Percentiles rank a stretch among this genome's conserved stretches.
Conservation (phyloP, 2,329 filamentous ascomycete genomes). For the Macrophomina tecta region DNA sequence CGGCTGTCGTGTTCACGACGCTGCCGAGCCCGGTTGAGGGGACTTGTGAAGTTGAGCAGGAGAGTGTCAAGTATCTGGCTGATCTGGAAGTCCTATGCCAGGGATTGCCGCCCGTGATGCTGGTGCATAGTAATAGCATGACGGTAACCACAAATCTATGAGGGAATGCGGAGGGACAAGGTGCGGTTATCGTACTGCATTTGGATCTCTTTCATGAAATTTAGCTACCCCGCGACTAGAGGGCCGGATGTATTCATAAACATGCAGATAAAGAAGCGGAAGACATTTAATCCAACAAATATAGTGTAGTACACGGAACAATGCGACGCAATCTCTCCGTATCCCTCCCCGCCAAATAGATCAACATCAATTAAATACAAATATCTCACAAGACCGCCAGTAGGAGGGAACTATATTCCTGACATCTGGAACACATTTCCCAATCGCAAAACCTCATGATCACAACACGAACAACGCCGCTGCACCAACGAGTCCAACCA, state of each 20-base stretch:
- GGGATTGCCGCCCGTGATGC: slow-evolving; percentile 74
- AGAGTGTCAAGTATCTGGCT: slow-evolving; percentile 75
- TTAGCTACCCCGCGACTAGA: too few species aligned
- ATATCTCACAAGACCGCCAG: too few species aligned
- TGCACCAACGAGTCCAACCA: background rate
- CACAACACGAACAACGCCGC: slow-evolving; percentile 6
- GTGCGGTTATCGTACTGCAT: background rate
- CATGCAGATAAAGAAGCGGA: too few species aligned
- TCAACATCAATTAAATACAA: too few species aligned
- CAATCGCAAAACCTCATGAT: background rate
- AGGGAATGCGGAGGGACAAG: background rate
- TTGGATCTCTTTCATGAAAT: too few species aligned
- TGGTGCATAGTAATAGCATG: slow-evolving; percentile 89
- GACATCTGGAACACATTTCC: too few species aligned
- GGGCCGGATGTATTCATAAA: too few species aligned
- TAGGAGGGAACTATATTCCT: too few species aligned
- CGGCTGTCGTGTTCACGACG: slow-evolving; percentile 83
- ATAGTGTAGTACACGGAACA: too few species aligned
- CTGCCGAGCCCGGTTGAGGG: slow-evolving; percentile 81
- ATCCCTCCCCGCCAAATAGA: too few species aligned
- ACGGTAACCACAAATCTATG: slow-evolving; percentile 80
- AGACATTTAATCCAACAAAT: too few species aligned
- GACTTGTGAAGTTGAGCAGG: slow-evolving; percentile 71
- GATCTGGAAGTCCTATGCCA: slow-evolving; percentile 81
- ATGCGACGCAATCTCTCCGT: too few species aligned